Conservation (phyloP, 2,329 filamentous ascomycete species). For the Aspergillus ochraceus region DNA sequence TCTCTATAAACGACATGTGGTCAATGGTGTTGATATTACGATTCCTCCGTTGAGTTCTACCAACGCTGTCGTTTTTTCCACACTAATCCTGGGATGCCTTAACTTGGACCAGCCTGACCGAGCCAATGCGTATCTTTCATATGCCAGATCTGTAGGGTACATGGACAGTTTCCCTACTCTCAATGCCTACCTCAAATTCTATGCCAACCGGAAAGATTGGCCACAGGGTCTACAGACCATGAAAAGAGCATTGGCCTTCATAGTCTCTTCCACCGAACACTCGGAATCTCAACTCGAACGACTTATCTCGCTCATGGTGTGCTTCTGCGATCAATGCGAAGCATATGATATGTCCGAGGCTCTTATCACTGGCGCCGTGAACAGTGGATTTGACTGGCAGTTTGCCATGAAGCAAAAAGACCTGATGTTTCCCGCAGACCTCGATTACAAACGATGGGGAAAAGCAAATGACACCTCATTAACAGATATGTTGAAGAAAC, state of each 20-base stretch:
- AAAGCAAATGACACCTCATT: conserved; percentile 23
- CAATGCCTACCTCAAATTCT: conserved; percentile 39
- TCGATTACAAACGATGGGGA: conserved; percentile 29
- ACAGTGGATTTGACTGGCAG: conserved; percentile 35
- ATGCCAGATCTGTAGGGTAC: conserved; percentile 35
- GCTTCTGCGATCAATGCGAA: conserved; percentile 38
- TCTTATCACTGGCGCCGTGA: conserved; percentile 37
- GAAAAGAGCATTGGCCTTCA: conserved; percentile 35
- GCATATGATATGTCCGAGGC: conserved; percentile 29
- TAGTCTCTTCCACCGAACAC: conserved; percentile 36
- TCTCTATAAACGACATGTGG: conserved; percentile 24
- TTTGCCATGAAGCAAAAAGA: conserved; percentile 29
- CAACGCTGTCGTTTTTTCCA: conserved; percentile 35
- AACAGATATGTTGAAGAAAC: conserved; percentile 16
- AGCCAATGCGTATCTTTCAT: conserved; percentile 43
- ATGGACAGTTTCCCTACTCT: conserved; percentile 39
- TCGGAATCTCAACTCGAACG: conserved; percentile 29
- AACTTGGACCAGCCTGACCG: conserved; percentile 42
- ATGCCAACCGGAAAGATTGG: conserved; percentile 38
- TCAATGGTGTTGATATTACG: conserved; percentile 39
- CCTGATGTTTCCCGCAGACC: conserved; percentile 23
- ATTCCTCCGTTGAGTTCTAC: conserved; percentile 35
- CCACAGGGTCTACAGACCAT: conserved; percentile 34
- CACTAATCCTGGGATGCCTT: conserved; percentile 39
- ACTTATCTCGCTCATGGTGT: conserved; percentile 40